These are phyloP conservation scores for Aspergillus sparsus DNA, from an alignment of 495 filamentous ascomycete species.

Conservation along the genomic window DNA sequence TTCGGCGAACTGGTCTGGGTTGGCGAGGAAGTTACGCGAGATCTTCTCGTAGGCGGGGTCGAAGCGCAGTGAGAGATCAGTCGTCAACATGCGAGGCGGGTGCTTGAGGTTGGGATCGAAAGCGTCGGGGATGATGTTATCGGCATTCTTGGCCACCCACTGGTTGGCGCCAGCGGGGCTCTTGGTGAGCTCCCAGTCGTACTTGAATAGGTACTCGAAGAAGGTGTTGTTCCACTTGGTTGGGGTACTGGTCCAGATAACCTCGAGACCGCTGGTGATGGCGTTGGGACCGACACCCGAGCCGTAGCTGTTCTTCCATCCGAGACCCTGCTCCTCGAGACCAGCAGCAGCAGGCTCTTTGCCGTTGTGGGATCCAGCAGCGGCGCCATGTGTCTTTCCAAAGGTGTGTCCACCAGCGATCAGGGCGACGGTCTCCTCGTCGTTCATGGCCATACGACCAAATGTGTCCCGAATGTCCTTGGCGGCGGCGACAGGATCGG, in stretches of 20 bases:
- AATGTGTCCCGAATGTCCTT: conserved; percentile 71
- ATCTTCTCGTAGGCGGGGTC: conserved; percentile 75
- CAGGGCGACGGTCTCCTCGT: conserved; percentile 72
- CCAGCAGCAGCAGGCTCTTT: conserved; percentile 62
- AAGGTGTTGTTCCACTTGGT: conserved; percentile 68
- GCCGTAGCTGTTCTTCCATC: conserved; percentile 61
- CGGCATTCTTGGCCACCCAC: conserved; percentile 68
- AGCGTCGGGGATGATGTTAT: conserved; percentile 65
- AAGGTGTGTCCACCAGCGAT: conserved; percentile 76
- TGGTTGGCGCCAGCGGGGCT: conserved; percentile 72
- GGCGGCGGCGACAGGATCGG: conserved; percentile 66
- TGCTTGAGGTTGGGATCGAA: conserved; percentile 66
- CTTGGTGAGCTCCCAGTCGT: conserved; percentile 75
- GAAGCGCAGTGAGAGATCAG: conserved; percentile 67
- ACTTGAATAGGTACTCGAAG: conserved; percentile 72
- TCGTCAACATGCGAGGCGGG: conserved; percentile 66
- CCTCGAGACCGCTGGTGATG: conserved; percentile 73
- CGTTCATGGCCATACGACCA: conserved; percentile 75
- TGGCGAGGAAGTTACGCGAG: conserved; percentile 61
- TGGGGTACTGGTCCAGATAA: conserved; percentile 71
- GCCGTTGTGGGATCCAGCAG: conserved; percentile 56
- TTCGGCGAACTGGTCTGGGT: conserved; percentile 65
- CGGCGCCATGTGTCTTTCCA: conserved; percentile 75
- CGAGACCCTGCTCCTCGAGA: conserved; percentile 65
- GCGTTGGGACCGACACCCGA: conserved; percentile 64